Conservation (phyloP, 2,329 filamentous ascomycete genomes). For the Microsporum ferrugineum region DNA sequence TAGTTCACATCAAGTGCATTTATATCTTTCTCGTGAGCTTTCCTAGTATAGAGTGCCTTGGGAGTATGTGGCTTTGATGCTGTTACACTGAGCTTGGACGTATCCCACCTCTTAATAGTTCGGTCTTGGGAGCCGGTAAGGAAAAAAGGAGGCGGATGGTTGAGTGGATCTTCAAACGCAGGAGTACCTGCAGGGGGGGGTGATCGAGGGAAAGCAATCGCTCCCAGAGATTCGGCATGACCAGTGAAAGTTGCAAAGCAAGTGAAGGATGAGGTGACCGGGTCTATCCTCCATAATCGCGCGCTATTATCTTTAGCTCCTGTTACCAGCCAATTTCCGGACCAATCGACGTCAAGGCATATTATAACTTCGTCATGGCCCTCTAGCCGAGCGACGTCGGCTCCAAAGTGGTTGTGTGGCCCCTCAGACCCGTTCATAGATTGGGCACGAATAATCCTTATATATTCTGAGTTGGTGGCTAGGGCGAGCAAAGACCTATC, state of each 20-base stretch:
- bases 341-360: constrained; percentile 89
- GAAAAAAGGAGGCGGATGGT: constrained; percentile 70
- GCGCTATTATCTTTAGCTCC: constrained; percentile 96
- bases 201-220: constrained; percentile 67
- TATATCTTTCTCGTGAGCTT: constrained; percentile 98
- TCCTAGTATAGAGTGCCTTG: constrained; percentile 68
- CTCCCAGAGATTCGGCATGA: constrained; percentile 86
- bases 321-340: constrained; percentile 89
- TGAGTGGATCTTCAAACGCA: constrained; percentile 60
- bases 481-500: constrained; percentile 74
- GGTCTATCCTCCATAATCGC: constrained; percentile 77
- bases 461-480: constrained; percentile 88
- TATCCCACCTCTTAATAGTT: constrained; percentile 90
- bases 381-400: constrained; percentile 73
- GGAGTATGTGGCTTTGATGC: constrained; percentile 23
- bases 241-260: constrained; percentile 77
- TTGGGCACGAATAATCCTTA: constrained; percentile 62
- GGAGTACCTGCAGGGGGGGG: constrained; percentile 57
- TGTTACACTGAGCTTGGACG: constrained; percentile 43
- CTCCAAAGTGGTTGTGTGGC: constrained; percentile 61
- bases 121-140: constrained; percentile 91
- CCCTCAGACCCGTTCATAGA: constrained; percentile 24
- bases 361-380: constrained; percentile 96
- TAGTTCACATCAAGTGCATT: constrained; percentile 81
- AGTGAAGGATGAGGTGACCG: constrained; percentile 59